phyloP scores from a whole-genome alignment of 257 asterid species.

The Mentha longifolia region DNA sequence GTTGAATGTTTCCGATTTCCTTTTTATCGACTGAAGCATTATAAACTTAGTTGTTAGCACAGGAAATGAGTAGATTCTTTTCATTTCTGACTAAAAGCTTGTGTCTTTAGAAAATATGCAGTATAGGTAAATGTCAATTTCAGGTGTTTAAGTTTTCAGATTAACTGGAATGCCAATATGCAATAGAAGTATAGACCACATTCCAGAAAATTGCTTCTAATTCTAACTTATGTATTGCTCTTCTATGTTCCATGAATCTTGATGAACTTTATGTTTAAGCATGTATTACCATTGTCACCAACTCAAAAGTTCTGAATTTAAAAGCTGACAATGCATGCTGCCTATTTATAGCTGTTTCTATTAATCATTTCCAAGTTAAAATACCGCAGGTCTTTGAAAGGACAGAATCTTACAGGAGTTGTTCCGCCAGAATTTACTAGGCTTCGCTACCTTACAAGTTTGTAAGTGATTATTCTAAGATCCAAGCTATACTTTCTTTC shows the following conservation, averaged over 20 bases:
- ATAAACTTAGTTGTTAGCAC: neutral
- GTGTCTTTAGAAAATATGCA: too few species aligned
- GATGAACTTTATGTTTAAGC: too few species aligned
- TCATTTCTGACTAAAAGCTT: too few species aligned
- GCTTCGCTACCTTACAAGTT: conserved; percentile 65
- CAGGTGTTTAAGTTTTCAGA: neutral
- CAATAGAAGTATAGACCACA: neutral
- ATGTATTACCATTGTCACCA: too few species aligned
- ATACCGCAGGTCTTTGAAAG: conserved; percentile 74
- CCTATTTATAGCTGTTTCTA: neutral
- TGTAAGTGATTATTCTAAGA: conserved; percentile 51
- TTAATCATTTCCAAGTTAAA: conserved; percentile 13
- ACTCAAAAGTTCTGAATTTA: too few species aligned
- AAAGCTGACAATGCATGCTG: too few species aligned
- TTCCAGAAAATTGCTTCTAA: neutral
- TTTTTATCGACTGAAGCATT: neutral
- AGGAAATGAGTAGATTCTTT: neutral
- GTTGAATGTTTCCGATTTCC: neutral
- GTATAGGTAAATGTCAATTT: too few species aligned
- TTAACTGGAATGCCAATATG: neutral
- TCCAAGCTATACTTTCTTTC: conserved; percentile 21
- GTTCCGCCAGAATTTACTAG: conserved; percentile 71
- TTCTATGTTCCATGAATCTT: too few species aligned
- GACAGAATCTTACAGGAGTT: conserved; percentile 70
- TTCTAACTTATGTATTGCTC: neutral